Conservation (phyloP, 177 flowering plant genomes). For the Tripterygium wilfordii region DNA sequence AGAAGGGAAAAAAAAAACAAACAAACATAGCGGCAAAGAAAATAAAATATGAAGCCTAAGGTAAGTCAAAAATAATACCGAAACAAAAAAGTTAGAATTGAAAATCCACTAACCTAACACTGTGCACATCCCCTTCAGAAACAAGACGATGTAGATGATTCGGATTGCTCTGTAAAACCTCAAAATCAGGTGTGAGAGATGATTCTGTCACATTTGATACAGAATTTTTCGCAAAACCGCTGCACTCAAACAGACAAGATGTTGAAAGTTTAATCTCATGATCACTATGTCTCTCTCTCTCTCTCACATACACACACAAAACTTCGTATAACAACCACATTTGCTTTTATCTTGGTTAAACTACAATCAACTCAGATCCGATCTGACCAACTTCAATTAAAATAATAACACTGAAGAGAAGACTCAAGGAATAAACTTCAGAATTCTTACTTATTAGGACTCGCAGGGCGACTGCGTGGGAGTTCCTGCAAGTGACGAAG, state of each 20-base stretch:
- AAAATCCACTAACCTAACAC: slow-evolving; percentile 64
- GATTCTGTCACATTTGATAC: slow-evolving; percentile 38
- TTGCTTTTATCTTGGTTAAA: not conserved
- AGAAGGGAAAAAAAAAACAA: not conserved
- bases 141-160: slow-evolving; percentile 61
- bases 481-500: slow-evolving; percentile 93
- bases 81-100: slow-evolving; percentile 1
- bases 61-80: slow-evolving; percentile 5
- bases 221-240: slow-evolving; percentile 45
- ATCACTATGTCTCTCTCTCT: not conserved
- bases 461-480: slow-evolving; percentile 91
- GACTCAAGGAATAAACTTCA: slow-evolving; percentile 2
- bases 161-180: slow-evolving; percentile 43
- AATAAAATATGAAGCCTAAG: not conserved
- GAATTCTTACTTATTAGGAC: slow-evolving; percentile 79
- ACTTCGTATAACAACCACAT: not conserved
- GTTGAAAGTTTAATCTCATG: not conserved
- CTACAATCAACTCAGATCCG: not conserved
- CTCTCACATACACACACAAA: not conserved
- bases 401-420: not conserved
- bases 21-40: not conserved
- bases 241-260: slow-evolving; percentile 17
- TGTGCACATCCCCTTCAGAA: slow-evolving; percentile 72
- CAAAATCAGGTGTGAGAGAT: slow-evolving; percentile 41
- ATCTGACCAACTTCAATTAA: not conserved